Base-by-base conservation (phyloP, 202 grass and related monocot species). In the Musa balbisiana region DNA sequence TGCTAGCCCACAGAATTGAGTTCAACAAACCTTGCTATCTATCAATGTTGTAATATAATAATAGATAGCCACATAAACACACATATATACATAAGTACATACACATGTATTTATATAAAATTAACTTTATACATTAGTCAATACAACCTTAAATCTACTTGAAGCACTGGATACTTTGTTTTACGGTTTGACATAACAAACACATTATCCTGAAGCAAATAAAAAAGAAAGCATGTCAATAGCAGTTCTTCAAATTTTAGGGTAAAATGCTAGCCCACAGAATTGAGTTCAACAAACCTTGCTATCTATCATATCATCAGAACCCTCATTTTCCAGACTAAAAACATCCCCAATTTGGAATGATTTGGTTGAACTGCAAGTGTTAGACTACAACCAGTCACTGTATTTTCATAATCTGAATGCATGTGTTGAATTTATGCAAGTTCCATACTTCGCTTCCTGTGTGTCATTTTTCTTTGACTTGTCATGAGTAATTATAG, bases 111-210 rank as follows among this genome's bases (percentile, higher is more conserved):
- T 60, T 67, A 69, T 73, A 77, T n/a, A 88, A 77, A 51, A 70
- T 70, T 15, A 51, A 52, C 9, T 20, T 51, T 51, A 43, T 43
- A 43, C 33, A 43, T 43, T 43, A 21, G 11, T 11, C 17, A 70
- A 20, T 20, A 21, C 56, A 43, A 99, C 95, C 87, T 88, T 84
- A 95, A 62, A 80, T 99, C 95, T 74, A 99, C 79, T 82, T 99
- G 95, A 83, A 99, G 95, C 76, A 92, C 82, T 53, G 95, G 95
- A 75, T 86, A 99, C 82, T 99, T 99, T 83, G 89, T 80, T 92
- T 99, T 99, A 77, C 89, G 95, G 77, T 99, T 99, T 10, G 95
- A 99, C 95, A 99, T 99, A 83, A 99, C 95, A 92, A 92, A 99
- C 53, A 92, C 91, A 94, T 99, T 99, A 77, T 99, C 89, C 95